phyloP scores from a whole-genome alignment of 116 monocot species.

The Zostera marina region DNA sequence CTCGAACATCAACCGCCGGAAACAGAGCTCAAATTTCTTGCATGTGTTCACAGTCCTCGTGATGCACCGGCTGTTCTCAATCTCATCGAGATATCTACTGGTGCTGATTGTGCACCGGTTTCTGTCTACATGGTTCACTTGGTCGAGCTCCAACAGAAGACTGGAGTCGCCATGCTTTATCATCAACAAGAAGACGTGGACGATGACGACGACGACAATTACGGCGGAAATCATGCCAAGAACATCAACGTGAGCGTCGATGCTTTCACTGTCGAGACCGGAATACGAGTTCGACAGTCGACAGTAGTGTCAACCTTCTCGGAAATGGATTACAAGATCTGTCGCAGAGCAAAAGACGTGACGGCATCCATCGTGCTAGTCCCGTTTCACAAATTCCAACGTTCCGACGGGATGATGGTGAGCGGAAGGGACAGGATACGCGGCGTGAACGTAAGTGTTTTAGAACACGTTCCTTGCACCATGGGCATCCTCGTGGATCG shows the following conservation, averaged over 20 bases:
- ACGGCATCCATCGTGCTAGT: constrained; percentile 22
- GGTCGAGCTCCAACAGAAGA: constrained; percentile 21
- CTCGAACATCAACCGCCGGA: constrained; percentile 18
- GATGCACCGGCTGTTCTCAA: constrained; percentile 30
- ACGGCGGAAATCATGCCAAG: constrained; percentile 4
- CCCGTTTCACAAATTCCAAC: constrained; percentile 46
- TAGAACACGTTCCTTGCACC: constrained; percentile 39
- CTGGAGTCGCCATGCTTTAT: constrained; percentile 19
- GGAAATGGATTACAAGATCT: constrained; percentile 23
- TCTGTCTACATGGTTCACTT: constrained; percentile 36
- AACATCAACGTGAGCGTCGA: constrained; percentile 19
- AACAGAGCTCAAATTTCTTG: constrained; percentile 34
- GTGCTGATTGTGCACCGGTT: constrained; percentile 4
- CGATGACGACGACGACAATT: constrained; percentile 1
- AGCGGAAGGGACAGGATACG: constrained; percentile 18
- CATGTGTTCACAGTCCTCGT: constrained; percentile 29
- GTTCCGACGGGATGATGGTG: constrained; percentile 41
- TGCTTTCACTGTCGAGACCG: constrained; percentile 19
- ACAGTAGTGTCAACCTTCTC: constrained; percentile 15
- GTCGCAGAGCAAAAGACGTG: constrained; percentile 17
- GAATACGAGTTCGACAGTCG: constrained; percentile 18
- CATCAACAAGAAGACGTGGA: constrained; percentile 22
- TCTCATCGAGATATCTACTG: constrained; percentile 20
- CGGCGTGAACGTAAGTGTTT: constrained; percentile 18
- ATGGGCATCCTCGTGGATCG: constrained; percentile 52